These are phyloP conservation scores for Penicillium sclerotiorum DNA, from an alignment of 2,329 filamentous ascomycete species.

Conservation along the genomic window DNA sequence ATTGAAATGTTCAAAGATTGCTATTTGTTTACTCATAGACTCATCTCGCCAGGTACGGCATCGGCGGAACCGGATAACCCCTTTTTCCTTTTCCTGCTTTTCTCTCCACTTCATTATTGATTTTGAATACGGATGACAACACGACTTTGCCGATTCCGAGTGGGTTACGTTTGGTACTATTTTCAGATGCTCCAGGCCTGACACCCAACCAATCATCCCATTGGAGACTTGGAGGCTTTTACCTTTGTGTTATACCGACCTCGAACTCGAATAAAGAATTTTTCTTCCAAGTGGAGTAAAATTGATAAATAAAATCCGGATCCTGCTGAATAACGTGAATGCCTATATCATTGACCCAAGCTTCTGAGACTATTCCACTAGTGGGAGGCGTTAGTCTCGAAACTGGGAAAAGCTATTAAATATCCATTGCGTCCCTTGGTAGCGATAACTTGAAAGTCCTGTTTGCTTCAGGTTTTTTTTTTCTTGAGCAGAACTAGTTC, in stretches of 20 bases:
- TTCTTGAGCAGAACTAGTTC: no score
- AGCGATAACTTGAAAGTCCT: neutral
- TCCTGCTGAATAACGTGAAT: neutral
- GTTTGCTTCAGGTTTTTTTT: neutral
- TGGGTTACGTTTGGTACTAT: conserved; percentile 9
- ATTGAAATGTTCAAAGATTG: no score
- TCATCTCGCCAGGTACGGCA: no score
- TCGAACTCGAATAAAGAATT: neutral
- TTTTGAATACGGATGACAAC: conserved; percentile 16
- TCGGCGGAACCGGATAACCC: no score
- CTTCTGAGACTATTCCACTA: conserved; percentile 4
- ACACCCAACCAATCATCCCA: conserved; percentile 14
- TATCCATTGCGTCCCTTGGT: neutral
- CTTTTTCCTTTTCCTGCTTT: no score
- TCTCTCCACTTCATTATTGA: no score
- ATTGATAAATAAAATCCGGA: neutral
- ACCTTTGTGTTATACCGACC: neutral
- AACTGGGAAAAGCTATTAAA: conserved; percentile 7
- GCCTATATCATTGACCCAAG: neutral
- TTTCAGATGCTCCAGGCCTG: conserved; percentile 16
- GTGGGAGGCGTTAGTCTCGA: conserved; percentile 1
- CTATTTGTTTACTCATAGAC: no score
- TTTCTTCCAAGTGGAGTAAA: neutral
- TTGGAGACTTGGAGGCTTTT: no score
- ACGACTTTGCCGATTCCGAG: conserved; percentile 12